Base-by-base conservation (phyloP, 495 filamentous ascomycete species). In the Tuber aestivum region DNA sequence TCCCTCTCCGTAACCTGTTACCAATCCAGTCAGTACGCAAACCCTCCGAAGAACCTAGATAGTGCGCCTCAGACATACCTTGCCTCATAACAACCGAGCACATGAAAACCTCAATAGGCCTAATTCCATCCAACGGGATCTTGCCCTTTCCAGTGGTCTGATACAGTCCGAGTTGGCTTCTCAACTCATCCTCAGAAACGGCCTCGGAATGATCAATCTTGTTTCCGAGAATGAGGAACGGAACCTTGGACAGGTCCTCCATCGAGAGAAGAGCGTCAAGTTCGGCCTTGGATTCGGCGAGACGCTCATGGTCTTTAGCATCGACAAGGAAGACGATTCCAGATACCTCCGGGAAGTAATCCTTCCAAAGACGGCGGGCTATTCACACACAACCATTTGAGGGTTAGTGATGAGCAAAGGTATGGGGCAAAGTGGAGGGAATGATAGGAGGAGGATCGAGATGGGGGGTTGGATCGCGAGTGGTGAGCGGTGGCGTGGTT, bases 61-160 rank as follows among this genome's bases (percentile, higher is more conserved):
- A 73, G 48, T n/a, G n/a, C 76, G 16, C 37, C 70, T 50, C 48
- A 74, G 61, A 86, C 90, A 81, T 77, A 93, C 92, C 95, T 86
- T 97, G 94, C 84, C 95, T 89, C 95, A 97, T 97, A 74, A 97
- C 94, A 82, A 97, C 94, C 82, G 92, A 95, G 89, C 94, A 97
- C 95, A 97, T 97, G 86, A 97, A 97, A 71, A 97, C 91, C 89
- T 99, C 95, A 83, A 98, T 95, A 20, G 95, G 94, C 76, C 95
- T 88, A 85, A 97, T 96, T 40, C 92, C 93, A 87, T 99, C 95
- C 79, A 97, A 87, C 74, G 93, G 94, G 74, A 97, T 91, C 89
- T 95, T 97, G 85, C 94, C 95, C 89, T 99, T 98, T 79, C 96
- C 95, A 73, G 95, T 97, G 41, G 94, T 98, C 86, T 97, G 94